phyloP scores from a whole-genome alignment of 768 basidiomycete genomes.

The Xerocomellus amylosporus region DNA sequence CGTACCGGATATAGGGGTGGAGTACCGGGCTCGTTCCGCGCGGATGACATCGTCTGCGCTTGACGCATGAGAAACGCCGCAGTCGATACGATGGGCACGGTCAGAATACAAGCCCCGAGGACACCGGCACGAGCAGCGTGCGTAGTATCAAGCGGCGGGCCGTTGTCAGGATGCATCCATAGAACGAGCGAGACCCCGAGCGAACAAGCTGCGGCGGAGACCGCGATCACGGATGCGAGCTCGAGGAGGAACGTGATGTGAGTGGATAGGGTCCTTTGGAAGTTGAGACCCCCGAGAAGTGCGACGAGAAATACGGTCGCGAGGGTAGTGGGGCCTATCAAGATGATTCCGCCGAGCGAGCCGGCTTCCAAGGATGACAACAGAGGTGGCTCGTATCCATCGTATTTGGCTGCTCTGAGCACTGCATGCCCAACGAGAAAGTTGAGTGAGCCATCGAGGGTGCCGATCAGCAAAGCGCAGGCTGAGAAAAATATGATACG shows the following conservation, averaged over 20 bases:
- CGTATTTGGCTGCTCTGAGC: conserved; percentile 8
- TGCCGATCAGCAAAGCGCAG: conserved; percentile 4
- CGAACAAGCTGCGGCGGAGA: conserved; percentile 13
- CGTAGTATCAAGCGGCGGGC: not conserved
- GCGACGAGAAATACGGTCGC: not conserved
- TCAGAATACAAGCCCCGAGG: conserved; percentile 9
- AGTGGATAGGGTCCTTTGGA: not conserved
- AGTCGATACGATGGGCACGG: conserved; percentile 3
- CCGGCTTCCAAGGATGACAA: conserved; percentile 11
- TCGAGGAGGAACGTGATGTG: conserved; percentile 8
- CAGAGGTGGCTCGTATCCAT: conserved; percentile 9
- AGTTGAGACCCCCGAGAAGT: not conserved
- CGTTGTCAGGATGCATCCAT: not conserved
- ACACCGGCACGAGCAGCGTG: conserved; percentile 17
- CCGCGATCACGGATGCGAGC: conserved; percentile 5
- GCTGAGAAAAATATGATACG: conserved; percentile 1
- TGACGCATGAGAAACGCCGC: conserved; percentile 5
- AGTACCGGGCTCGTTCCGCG: not conserved
- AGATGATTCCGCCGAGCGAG: conserved; percentile 12
- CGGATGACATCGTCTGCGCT: conserved; percentile 2
- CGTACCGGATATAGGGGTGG: conserved; percentile 3
- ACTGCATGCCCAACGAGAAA: conserved; percentile 13
- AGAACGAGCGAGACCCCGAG: conserved; percentile 7
- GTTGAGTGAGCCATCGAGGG: conserved; percentile 8
- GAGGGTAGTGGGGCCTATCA: conserved; percentile 9